A percentile compares a stretch with the other conserved stretches of the same genome.
These are phyloP conservation scores for Leccinum disarticulatum DNA, from an alignment of 768 basidiomycete species.

Conservation along the genomic window DNA sequence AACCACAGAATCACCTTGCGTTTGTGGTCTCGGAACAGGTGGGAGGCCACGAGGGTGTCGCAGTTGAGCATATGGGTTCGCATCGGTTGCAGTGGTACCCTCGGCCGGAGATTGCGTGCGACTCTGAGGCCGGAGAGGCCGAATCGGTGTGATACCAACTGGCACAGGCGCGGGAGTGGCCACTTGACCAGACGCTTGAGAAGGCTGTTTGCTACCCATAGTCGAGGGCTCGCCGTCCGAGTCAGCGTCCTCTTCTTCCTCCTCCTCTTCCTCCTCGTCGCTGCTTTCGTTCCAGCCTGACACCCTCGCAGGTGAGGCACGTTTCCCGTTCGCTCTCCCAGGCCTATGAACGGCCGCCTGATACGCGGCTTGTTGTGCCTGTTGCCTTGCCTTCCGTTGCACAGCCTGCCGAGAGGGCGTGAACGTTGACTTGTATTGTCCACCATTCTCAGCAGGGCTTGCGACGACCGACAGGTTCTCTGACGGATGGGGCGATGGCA, in stretches of 20 bases:
- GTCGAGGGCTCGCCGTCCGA: slow-evolving; percentile 51
- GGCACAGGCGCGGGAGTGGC: slow-evolving; percentile 20
- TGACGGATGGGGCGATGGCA: slow-evolving; percentile 36
- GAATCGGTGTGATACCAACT: slow-evolving; percentile 25
- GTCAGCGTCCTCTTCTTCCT: slow-evolving; percentile 66
- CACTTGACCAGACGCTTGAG: slow-evolving; percentile 20
- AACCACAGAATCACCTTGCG: slow-evolving; percentile 40
- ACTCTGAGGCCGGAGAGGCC: slow-evolving; percentile 30
- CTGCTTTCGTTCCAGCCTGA: slow-evolving; percentile 67
- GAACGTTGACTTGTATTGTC: slow-evolving; percentile 80
- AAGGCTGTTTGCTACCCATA: slow-evolving; percentile 34
- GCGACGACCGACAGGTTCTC: slow-evolving; percentile 25
- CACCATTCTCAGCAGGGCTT: slow-evolving; percentile 25
- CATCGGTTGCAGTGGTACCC: slow-evolving; percentile 29
- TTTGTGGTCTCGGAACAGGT: slow-evolving; percentile 52
- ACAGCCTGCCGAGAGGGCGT: slow-evolving; percentile 81
- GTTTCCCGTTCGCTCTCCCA: slow-evolving; percentile 51
- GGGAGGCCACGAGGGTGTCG: slow-evolving; percentile 65
- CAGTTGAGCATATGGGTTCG: slow-evolving; percentile 45
- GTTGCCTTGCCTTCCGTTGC: slow-evolving; percentile 79
- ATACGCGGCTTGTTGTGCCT: slow-evolving; percentile 81
- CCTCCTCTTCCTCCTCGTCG: slow-evolving; percentile 75
- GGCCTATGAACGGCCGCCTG: slow-evolving; percentile 77
- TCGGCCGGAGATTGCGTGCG: slow-evolving; percentile 33
- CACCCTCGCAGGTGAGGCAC: slow-evolving; percentile 40